Conservation (phyloP, 1,139 yeast species). For the Scheffersomyces lignicola region DNA sequence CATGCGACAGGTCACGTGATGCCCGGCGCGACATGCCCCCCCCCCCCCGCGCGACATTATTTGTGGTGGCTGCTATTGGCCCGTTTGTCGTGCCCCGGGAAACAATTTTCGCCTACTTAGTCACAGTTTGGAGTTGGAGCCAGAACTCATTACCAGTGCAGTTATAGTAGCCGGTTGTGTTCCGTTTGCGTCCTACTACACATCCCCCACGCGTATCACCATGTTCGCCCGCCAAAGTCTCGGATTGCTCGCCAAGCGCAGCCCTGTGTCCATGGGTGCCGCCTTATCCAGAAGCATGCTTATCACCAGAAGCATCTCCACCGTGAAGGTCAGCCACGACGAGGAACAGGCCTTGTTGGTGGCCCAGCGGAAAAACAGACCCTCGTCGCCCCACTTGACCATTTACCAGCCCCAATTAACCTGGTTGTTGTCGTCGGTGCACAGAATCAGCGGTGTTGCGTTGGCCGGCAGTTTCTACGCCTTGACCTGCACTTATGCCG, state of each 20-base stretch:
- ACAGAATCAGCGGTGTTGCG: conserved; percentile 86
- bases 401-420: conserved; percentile 92
- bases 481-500: conserved; percentile 73
- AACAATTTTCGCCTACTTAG: no score
- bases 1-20: no score
- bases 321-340: conserved; percentile 60
- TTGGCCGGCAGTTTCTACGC: conserved; percentile 80
- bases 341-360: conserved; percentile 71
- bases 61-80: no score
- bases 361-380: conserved; percentile 85
- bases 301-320: conserved; percentile 40
- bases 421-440: conserved; percentile 74
- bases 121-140: no score
- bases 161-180: no score
- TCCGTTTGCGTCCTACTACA: no score
- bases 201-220: conserved; percentile 1
- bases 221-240: conserved; percentile 17
- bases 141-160: no score
- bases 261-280: background rate
- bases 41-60: no score
- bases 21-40: no score
- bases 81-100: no score
- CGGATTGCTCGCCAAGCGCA: conserved; percentile 14
- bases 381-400: conserved; percentile 85
- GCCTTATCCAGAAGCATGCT: conserved; percentile 6